Percentiles rank a stretch among this genome's conserved stretches.
These are phyloP conservation scores for Sporothrix globosa DNA, from an alignment of 2,329 filamentous ascomycete genomes.

Conservation along the genomic window DNA sequence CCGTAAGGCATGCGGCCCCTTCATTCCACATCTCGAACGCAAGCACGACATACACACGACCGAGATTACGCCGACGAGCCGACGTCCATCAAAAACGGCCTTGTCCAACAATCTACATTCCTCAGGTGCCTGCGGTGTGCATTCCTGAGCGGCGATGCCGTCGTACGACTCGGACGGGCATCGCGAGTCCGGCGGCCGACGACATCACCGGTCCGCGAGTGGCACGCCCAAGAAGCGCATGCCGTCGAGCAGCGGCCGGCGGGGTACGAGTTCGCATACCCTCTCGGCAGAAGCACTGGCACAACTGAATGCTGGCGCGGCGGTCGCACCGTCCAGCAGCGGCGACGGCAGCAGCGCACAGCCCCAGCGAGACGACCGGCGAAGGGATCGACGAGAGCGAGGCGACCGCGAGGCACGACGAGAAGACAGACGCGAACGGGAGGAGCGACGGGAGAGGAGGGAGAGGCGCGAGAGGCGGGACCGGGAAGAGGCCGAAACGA, in stretches of 20 bases:
- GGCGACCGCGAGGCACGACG: slow-evolving; percentile 6
- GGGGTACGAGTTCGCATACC: slow-evolving; percentile 33
- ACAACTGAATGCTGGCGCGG: slow-evolving; percentile 37
- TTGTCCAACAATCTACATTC: not conserved
- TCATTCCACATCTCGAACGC: not conserved
- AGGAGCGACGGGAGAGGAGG: slow-evolving; percentile 16
- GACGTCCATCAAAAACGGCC: not conserved
- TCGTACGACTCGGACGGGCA: slow-evolving; percentile 25
- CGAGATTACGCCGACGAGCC: no score
- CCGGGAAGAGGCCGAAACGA: slow-evolving; percentile 31
- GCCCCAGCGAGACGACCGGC: slow-evolving; percentile 40
- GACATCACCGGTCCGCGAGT: slow-evolving; percentile 25
- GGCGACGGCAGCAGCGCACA: slow-evolving; percentile 11
- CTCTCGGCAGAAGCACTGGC: slow-evolving; percentile 41
- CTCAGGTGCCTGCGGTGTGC: not conserved
- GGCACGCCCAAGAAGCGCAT: slow-evolving; percentile 36
- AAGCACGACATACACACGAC: not conserved
- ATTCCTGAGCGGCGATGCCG: slow-evolving; percentile 17
- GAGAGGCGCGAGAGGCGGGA: slow-evolving; percentile 34
- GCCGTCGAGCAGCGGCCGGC: slow-evolving; percentile 34
- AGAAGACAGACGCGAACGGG: slow-evolving; percentile 3
- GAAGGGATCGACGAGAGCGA: slow-evolving; percentile 44
- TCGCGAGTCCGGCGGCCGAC: slow-evolving; percentile 30
- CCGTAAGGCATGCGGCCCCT: slow-evolving; percentile 2
- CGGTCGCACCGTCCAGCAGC: not conserved